A percentile compares a stretch with the other conserved stretches of the same genome.
Evolutionary conservation across 1,284 basidiomycete genomes (phyloP).

Genomic region (Ustilago loliicola): DNA sequence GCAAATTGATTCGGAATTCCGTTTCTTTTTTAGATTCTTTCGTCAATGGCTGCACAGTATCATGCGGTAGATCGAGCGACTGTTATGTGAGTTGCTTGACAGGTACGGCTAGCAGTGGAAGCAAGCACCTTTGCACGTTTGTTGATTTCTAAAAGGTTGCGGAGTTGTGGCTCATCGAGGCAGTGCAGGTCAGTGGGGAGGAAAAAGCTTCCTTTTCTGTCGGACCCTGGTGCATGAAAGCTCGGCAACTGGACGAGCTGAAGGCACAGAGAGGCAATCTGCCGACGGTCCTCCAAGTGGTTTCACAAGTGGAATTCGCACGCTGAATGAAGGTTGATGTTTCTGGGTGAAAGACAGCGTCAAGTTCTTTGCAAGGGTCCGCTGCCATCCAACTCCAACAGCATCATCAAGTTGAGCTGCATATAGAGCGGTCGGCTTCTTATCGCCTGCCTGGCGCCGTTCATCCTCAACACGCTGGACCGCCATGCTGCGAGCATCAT

Average conservation of each 20-base stretch:
- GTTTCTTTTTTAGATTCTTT: neutral
- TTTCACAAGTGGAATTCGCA: neutral
- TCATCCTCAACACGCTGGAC: neutral
- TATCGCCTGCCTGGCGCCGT: neutral
- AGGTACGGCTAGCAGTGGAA: too few relatives aligned
- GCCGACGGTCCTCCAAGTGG: neutral
- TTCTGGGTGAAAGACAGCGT: neutral
- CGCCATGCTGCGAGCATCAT: slow-evolving; percentile 1
- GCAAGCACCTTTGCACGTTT: too few relatives aligned
- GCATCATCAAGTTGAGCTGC: neutral
- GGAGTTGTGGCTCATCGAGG: neutral
- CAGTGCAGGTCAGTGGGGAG: neutral
- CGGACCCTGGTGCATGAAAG: neutral
- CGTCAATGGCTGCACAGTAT: too few relatives aligned
- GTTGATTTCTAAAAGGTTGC: neutral
- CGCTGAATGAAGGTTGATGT: neutral
- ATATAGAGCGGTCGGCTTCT: neutral
- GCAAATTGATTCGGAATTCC: slow-evolving; percentile 17
- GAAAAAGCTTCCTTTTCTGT: slow-evolving; percentile 1
- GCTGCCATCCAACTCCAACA: neutral
- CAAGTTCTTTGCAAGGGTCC: neutral
- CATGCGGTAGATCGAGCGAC: too few relatives aligned
- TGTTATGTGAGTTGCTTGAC: too few relatives aligned
- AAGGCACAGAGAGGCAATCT: neutral
- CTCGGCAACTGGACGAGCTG: neutral